Conservation (phyloP, 352 stramenopile species). For the Stramenopiles sp. region DNA sequence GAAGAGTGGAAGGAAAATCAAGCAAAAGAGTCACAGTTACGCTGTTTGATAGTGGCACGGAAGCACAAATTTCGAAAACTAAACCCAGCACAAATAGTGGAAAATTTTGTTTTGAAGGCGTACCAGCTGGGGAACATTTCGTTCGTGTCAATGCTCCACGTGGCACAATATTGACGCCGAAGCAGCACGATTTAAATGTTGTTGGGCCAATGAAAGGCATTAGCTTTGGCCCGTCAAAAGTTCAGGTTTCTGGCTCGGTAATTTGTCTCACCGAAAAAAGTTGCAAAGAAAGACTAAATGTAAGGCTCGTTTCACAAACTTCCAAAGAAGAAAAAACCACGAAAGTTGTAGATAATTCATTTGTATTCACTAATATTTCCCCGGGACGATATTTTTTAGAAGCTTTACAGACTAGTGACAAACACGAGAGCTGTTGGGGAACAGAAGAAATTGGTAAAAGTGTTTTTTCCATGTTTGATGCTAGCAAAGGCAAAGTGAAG, state of each 20-base stretch:
- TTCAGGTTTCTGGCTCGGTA: background rate
- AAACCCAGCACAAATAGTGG: background rate
- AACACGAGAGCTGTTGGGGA: background rate
- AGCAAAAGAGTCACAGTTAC: background rate
- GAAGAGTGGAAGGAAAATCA: background rate
- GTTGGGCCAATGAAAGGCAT: background rate
- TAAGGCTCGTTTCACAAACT: background rate
- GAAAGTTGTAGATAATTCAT: background rate
- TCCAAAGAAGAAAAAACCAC: background rate
- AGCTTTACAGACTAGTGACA: background rate
- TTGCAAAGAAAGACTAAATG: background rate
- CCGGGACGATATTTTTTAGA: background rate
- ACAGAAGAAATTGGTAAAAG: background rate
- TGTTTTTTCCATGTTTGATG: background rate
- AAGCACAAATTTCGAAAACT: background rate
- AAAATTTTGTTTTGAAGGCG: conserved; percentile 6
- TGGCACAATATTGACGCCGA: background rate
- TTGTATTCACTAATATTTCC: conserved; percentile 2
- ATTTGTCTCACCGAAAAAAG: background rate
- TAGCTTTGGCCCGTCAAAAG: background rate
- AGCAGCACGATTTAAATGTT: background rate
- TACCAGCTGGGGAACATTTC: background rate
- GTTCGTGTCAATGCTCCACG: background rate
- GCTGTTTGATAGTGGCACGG: background rate
- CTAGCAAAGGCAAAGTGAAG: background rate